Evolutionary conservation across 176 grass and related monocot species (phyloP).

Genomic region (Areca catechu): DNA sequence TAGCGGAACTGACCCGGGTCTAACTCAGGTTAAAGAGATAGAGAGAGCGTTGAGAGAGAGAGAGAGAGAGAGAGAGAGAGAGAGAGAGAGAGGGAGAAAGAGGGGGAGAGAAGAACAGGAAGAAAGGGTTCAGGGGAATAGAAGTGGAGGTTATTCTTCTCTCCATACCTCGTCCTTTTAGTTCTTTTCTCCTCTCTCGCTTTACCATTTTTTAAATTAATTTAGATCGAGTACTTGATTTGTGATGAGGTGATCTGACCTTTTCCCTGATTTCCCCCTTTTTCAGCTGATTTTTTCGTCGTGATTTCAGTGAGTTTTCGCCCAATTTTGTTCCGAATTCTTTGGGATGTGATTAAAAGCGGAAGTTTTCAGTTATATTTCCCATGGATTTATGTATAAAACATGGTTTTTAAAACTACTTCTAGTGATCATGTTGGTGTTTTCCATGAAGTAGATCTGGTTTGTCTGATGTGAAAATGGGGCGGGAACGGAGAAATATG

Average conservation of each 20-base stretch:
- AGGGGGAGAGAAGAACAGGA: neutral
- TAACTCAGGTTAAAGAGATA: conserved; percentile 8
- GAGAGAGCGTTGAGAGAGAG: neutral
- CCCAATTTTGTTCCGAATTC: conserved; percentile 1
- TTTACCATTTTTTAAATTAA: too few relatives aligned
- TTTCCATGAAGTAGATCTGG: too few relatives aligned
- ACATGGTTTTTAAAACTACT: neutral
- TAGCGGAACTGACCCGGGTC: neutral
- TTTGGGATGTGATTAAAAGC: neutral
- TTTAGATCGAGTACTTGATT: too few relatives aligned
- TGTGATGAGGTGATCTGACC: neutral
- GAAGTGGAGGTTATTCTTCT: neutral
- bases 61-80: neutral
- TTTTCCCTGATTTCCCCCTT: neutral
- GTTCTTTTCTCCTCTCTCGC: neutral
- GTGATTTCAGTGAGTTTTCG: neutral
- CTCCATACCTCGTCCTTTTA: neutral
- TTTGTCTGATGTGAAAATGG: conserved; percentile 3
- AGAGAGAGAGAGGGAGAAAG: neutral
- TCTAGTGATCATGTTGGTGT: too few relatives aligned
- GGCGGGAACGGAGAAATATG: neutral
- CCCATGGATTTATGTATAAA: neutral
- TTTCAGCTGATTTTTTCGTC: neutral
- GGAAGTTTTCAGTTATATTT: neutral
- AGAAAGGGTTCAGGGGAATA: too few relatives aligned